A percentile compares a stretch with the other conserved stretches of the same genome.
Conservation (phyloP, 371 early-diverging fungal genomes). For the Synchytrium microbalum region DNA sequence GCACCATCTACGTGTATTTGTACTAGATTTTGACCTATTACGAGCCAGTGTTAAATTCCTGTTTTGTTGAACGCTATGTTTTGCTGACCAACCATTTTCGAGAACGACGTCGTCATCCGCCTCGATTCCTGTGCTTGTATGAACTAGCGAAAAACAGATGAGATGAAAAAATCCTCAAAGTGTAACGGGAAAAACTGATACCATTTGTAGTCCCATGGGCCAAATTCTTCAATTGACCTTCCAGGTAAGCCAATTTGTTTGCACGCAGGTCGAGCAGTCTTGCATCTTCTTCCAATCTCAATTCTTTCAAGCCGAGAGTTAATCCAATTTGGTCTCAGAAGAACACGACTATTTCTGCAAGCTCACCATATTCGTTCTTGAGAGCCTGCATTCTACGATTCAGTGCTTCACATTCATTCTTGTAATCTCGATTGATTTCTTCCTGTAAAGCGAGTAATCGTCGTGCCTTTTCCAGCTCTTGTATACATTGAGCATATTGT, state of each 20-base stretch:
- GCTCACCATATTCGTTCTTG: conserved; percentile 40
- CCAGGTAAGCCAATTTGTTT: conserved; percentile 36
- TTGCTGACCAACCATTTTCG: conserved; percentile 27
- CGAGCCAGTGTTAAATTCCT: not conserved
- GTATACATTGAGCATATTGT: conserved; percentile 36
- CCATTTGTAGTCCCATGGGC: conserved; percentile 32
- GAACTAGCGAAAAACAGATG: not conserved
- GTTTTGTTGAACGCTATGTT: too few relatives aligned
- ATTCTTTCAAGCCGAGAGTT: conserved; percentile 19
- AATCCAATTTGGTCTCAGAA: not conserved
- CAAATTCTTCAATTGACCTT: conserved; percentile 37
- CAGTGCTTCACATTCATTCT: conserved; percentile 30
- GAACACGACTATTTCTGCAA: not conserved
- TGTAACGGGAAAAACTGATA: not conserved
- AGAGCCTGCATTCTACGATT: conserved; percentile 25
- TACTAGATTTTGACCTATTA: conserved; percentile 34
- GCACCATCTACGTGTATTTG: conserved; percentile 35
- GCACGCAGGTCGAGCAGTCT: conserved; percentile 33
- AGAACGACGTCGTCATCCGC: conserved; percentile 27
- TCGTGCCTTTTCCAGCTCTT: conserved; percentile 37
- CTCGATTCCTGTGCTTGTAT: conserved; percentile 2
- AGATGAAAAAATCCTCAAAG: not conserved
- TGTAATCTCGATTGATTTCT: conserved; percentile 39
- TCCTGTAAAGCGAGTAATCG: conserved; percentile 38
- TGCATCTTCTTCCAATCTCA: conserved; percentile 38